Conservation (phyloP, 495 filamentous ascomycete species). For the Schizothecium vesticola region DNA sequence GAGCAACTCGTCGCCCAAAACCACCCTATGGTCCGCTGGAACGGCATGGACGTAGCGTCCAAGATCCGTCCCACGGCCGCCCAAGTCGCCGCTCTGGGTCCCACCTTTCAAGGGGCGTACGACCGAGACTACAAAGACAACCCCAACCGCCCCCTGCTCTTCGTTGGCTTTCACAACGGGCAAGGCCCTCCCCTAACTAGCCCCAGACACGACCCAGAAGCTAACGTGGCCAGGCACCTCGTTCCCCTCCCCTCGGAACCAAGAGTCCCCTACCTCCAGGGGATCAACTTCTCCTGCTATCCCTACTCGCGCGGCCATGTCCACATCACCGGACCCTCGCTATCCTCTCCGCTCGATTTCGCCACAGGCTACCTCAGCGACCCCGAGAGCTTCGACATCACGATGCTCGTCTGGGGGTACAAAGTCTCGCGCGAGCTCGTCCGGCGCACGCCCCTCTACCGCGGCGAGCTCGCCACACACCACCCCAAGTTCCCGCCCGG, state of each 20-base stretch:
- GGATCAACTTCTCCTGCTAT: conserved; percentile 41
- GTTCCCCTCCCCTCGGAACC: not conserved
- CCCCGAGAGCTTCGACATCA: conserved; percentile 33
- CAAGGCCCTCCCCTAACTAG: not conserved
- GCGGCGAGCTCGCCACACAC: conserved; percentile 43
- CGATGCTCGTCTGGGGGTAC: conserved; percentile 46
- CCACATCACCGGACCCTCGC: conserved; percentile 45
- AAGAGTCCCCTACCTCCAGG: conserved; percentile 17
- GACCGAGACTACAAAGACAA: conserved; percentile 40
- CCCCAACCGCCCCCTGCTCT: conserved; percentile 35
- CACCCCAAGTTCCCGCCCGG: conserved; percentile 49
- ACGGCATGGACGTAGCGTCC: conserved; percentile 39
- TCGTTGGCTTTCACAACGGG: conserved; percentile 25
- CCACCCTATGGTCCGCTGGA: conserved; percentile 40
- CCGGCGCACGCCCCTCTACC: conserved; percentile 47
- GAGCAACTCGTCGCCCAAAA: conserved; percentile 22
- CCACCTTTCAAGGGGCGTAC: conserved; percentile 38
- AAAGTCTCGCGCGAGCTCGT: conserved; percentile 53
- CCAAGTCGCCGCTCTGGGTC: conserved; percentile 37
- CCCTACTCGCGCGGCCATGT: conserved; percentile 53
- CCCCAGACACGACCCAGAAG: not conserved
- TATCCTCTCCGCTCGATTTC: conserved; percentile 34
- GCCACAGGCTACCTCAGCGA: conserved; percentile 42
- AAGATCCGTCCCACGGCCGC: conserved; percentile 41
- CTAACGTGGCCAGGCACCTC: not conserved